phyloP scores from a whole-genome alignment of 257 asterid genomes.

The Jasminum sambac region DNA sequence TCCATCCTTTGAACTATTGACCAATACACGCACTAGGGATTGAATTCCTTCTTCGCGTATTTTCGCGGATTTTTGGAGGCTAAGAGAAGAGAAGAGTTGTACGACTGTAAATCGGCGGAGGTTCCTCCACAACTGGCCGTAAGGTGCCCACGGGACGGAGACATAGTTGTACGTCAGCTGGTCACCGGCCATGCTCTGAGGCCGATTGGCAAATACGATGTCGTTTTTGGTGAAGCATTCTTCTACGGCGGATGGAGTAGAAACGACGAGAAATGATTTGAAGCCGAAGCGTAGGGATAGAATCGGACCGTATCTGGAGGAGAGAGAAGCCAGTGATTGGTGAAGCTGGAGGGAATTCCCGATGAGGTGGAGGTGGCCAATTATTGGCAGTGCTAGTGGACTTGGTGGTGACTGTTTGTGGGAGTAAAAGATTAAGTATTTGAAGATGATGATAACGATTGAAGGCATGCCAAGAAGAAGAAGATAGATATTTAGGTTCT shows the following conservation, averaged over 20 bases:
- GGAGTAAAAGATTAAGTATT: slow-evolving; percentile 1
- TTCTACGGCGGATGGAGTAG: slow-evolving; percentile 29
- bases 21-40: slow-evolving; percentile 4
- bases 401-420: slow-evolving; percentile 39
- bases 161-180: slow-evolving; percentile 24
- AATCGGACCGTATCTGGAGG: slow-evolving; percentile 26
- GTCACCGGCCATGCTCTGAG: slow-evolving; percentile 18
- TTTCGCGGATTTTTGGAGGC: slow-evolving; percentile 24
- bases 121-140: slow-evolving; percentile 34
- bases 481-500: slow-evolving; percentile 4
- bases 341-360: slow-evolving; percentile 32
- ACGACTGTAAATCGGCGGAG: slow-evolving; percentile 26
- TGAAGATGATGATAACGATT: slow-evolving; percentile 19
- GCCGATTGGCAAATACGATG: slow-evolving; percentile 33
- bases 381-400: slow-evolving; percentile 49
- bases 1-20: background rate
- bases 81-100: slow-evolving; percentile 24
- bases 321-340: slow-evolving; percentile 22
- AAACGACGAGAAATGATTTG: slow-evolving; percentile 19
- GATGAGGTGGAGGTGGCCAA: slow-evolving; percentile 62
- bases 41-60: slow-evolving; percentile 27
- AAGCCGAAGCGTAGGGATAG: slow-evolving; percentile 28
- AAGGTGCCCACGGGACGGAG: slow-evolving; percentile 20
- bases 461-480: slow-evolving; percentile 16
- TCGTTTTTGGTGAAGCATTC: slow-evolving; percentile 47